Conservation (phyloP, 2,329 filamentous ascomycete species). For the Penicillium decumbens region DNA sequence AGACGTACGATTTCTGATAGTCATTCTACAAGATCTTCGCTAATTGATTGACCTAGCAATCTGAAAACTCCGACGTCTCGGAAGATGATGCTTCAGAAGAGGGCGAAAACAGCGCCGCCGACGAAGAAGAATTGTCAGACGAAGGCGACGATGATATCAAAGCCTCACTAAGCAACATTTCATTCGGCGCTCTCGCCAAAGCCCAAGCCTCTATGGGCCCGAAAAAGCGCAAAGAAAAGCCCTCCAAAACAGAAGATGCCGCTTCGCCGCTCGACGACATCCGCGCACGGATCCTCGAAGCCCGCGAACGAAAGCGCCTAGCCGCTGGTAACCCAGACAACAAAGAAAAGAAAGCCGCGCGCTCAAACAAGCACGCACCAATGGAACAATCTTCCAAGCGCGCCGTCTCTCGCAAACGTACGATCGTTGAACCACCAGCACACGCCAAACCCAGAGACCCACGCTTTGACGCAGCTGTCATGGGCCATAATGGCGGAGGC, state of each 20-base stretch:
- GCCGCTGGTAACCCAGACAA: slow-evolving; percentile 20
- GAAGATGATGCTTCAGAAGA: slow-evolving; percentile 25
- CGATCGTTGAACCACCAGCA: slow-evolving; percentile 57
- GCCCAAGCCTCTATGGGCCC: slow-evolving; percentile 66
- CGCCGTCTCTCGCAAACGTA: slow-evolving; percentile 74
- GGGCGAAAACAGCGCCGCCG: slow-evolving; percentile 38
- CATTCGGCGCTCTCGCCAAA: slow-evolving; percentile 85
- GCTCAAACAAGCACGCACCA: slow-evolving; percentile 83
- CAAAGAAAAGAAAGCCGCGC: slow-evolving; percentile 35
- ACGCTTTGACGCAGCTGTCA: slow-evolving; percentile 68
- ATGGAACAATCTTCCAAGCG: slow-evolving; percentile 75
- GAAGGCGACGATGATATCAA: slow-evolving; percentile 36
- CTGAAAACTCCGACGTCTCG: slow-evolving; percentile 4
- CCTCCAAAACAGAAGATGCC: slow-evolving; percentile 12
- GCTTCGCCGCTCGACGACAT: slow-evolving; percentile 37
- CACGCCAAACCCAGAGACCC: slow-evolving; percentile 71
- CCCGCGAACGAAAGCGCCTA: slow-evolving; percentile 40
- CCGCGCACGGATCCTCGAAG: slow-evolving; percentile 39
- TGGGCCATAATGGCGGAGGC: slow-evolving; percentile 32
- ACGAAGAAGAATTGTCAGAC: slow-evolving; percentile 39
- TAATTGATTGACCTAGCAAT: background rate
- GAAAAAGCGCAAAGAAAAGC: slow-evolving; percentile 29
- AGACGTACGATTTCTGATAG: slow-evolving; percentile 9
- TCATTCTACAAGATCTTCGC: background rate
- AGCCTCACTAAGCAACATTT: slow-evolving; percentile 57